Conservation (phyloP, 2,329 filamentous ascomycete genomes). For the Waltergamsia citrina region DNA sequence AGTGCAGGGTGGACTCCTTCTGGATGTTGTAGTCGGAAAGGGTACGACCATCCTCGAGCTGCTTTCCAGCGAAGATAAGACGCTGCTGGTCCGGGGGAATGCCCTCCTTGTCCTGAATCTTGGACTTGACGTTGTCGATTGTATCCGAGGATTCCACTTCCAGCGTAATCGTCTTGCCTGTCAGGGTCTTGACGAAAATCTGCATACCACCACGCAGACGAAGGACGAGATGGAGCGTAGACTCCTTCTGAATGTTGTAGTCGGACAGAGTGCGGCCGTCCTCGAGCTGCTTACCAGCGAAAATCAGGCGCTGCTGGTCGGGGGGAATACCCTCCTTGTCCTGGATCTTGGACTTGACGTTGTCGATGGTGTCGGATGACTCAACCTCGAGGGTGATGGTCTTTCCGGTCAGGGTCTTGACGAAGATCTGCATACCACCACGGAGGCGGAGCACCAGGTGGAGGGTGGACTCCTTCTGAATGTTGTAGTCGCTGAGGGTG, state of each 20-base stretch:
- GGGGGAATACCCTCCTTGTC: conserved; percentile 91
- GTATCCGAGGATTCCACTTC: conserved; percentile 86
- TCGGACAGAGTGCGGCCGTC: conserved; percentile 85
- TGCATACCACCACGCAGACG: conserved; percentile 76
- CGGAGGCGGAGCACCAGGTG: conserved; percentile 67
- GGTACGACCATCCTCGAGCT: conserved; percentile 88
- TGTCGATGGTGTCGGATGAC: conserved; percentile 84
- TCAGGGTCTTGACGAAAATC: conserved; percentile 72
- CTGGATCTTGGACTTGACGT: conserved; percentile 89
- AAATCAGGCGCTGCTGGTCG: conserved; percentile 89
- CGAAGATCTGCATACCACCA: conserved; percentile 61
- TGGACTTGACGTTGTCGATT: conserved; percentile 93
- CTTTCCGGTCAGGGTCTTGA: conserved; percentile 82
- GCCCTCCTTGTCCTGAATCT: conserved; percentile 98
- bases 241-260: conserved; percentile 96
- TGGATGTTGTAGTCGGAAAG: conserved; percentile 93
- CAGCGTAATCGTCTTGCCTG: conserved; percentile 89
- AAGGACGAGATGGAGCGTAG: conserved; percentile 71
- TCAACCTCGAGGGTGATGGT: conserved; percentile 91
- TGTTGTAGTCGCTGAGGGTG: conserved; percentile 46
- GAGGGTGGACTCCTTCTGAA: conserved; percentile 58
- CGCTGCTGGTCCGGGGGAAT: conserved; percentile 96
- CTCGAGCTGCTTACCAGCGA: conserved; percentile 87
- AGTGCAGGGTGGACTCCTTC: conserved; percentile 80
- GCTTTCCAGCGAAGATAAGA: conserved; percentile 92